Evolutionary conservation across 2,329 filamentous ascomycete genomes (phyloP), one percentile per base, ranked within the genome.

Genomic region (Alternaria conjuncta): DNA sequence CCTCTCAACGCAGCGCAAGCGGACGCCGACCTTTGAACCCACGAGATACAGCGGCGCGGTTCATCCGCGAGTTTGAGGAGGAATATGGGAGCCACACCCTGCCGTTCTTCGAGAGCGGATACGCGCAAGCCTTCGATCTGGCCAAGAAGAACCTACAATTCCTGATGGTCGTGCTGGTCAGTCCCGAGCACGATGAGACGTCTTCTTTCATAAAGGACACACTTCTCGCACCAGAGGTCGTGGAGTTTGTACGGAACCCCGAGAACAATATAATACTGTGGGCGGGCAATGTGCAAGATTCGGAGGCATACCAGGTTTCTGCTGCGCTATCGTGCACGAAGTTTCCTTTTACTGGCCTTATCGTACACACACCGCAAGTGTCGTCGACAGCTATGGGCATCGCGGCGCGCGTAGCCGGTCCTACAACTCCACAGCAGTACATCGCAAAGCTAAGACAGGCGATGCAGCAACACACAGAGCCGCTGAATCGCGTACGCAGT

Each of bases 121-220:
- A 98, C 76, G 94, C 96, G 6, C 92, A 97, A 80, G 94, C 94
- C 0, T 88, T 97, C 66, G 96, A 99, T 75, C 82, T 90, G 41
- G 94, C 95, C 6, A 97, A 98, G 83, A 90, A 89, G 70, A 93
- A 98, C 36, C 86, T 97, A 59, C 96, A 96, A 77, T 97, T 96
- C 76, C 84, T 99, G 13, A 82, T 98, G n/a, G 90, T 97, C 15
- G 83, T 98, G 6, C 86, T 99, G 15, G 83, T 97, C 57, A 96
- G 94, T 1, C 93, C 94, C 0, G 96, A 98, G 80, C 95, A 99
- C 79, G 96, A 99, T 75, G 94, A 98, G 72, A 98, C 92, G 1
- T 86, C 89, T 21, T 85, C 87, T 1, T 99, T 97, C 82, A 88
- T 94, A 64, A 88, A 88, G 44, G 90, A 97, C 25, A 97, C 94